These are phyloP conservation scores for Colletotrichum cereale DNA, from an alignment of 2,329 filamentous ascomycete genomes.

Conservation along the genomic window DNA sequence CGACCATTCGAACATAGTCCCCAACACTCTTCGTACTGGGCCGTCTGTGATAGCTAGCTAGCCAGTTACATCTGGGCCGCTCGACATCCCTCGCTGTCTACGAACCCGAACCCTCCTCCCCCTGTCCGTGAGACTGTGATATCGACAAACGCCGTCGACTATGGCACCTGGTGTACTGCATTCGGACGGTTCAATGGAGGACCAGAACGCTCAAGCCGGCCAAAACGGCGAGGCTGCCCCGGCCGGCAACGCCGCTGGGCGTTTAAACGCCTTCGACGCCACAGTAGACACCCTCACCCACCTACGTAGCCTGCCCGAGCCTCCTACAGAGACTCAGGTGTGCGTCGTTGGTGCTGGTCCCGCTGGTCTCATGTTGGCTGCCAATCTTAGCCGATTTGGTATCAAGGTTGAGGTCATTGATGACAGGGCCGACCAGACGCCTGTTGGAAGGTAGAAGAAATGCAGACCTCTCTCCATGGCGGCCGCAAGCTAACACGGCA, in stretches of 20 bases:
- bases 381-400: constrained; percentile 72
- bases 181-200: constrained; percentile 50
- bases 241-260: constrained; percentile 38
- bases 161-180: constrained; percentile 54
- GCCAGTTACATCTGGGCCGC: constrained; percentile 6
- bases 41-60: constrained; percentile 30
- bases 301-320: constrained; percentile 61
- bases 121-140: constrained; percentile 27
- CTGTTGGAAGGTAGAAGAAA: constrained; percentile 65
- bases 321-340: constrained; percentile 60
- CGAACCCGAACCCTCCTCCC: constrained; percentile 23
- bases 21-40: constrained; percentile 1
- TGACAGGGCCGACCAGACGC: constrained; percentile 75
- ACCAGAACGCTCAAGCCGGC: constrained; percentile 42
- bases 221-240: constrained; percentile 41
- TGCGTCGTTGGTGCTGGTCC: constrained; percentile 69
- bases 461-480: not conserved
- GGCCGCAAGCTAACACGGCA: constrained; percentile 16
- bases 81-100: not conserved
- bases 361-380: constrained; percentile 67
- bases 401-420: constrained; percentile 76
- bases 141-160: constrained; percentile 27
- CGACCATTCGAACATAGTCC: constrained; percentile 7
- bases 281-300: constrained; percentile 61
- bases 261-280: constrained; percentile 50